Base-by-base conservation (phyloP, 1,284 basidiomycete species). In the Hypsizygus ulmarius region DNA sequence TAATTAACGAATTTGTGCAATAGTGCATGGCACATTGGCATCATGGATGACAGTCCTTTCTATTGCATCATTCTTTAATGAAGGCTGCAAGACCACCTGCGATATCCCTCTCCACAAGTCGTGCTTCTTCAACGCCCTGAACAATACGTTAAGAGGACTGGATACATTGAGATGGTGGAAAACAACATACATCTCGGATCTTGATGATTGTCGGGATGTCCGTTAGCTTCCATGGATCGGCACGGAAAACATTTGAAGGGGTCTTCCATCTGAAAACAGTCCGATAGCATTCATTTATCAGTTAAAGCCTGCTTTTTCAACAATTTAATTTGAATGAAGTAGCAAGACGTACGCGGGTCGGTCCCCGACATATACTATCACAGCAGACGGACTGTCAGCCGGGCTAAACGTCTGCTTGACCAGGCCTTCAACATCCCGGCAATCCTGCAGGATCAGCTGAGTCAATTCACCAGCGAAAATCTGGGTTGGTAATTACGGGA, bases 321-420 rank as follows among this genome's bases (percentile, higher is more conserved):
- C n/a, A 34, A 7, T 14, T 39, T 32, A 15, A 12, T 19, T 21
- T 10, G 18, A 36, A 25, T n/a, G 15, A 18, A 32, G 18, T 25
- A 25, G 3, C 16, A 27, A 33, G 18, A 75, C 84, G 65, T 59
- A 91, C 90, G 84, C 79, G 46, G 73, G 49, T 55, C 67, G 74
- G 56, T 83, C 75, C 5, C 90, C 91, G 45, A 91, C 87, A 63
- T 87, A 90, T 44, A 88, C 74, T 43, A 93, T 74, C 39, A 83
- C 65, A 8, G 75, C 87, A 21, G 76, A 72, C 15, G 85, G 86
- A 15, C 74, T 75, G 45, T 78, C 71, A 15, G 67, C 61, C 10
- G 68, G 59, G 12, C 67, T 68, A 55, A 92, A 92, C 0, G 75
- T 73, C 4, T 76, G 61, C 50, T 77, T 70, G 21, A 93, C 74